Conservation (phyloP, 164 flowering plant genomes). For the Chimonanthus praecox region DNA sequence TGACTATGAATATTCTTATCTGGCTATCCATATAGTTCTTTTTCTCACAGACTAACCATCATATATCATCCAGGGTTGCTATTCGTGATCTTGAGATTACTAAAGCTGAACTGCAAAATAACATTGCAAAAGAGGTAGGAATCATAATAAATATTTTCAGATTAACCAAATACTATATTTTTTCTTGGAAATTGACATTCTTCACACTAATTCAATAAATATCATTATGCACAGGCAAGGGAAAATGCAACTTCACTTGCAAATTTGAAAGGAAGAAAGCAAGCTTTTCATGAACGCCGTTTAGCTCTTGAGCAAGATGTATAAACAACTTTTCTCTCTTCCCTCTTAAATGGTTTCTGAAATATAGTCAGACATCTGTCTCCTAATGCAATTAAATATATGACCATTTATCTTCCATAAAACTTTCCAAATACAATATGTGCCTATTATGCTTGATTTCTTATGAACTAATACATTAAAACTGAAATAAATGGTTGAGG, state of each 20-base stretch:
- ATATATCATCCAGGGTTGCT: slow-evolving; percentile 37
- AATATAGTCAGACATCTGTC: neutral
- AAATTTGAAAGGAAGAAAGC: slow-evolving; percentile 52
- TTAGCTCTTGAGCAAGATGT: slow-evolving; percentile 81
- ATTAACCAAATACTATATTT: neutral
- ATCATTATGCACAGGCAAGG: slow-evolving; percentile 35
- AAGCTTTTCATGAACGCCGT: slow-evolving; percentile 59
- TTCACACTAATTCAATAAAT: neutral
- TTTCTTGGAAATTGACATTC: neutral
- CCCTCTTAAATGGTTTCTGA: neutral
- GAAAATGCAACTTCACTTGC: slow-evolving; percentile 48
- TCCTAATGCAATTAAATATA: neutral
- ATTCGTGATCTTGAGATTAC: slow-evolving; percentile 55
- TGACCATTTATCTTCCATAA: neutral
- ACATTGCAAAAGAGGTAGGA: slow-evolving; percentile 65
- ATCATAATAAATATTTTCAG: neutral
- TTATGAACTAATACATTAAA: neutral
- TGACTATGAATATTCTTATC: neutral
- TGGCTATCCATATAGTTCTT: neutral
- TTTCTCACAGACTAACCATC: neutral
- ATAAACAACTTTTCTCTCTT: slow-evolving; percentile 9
- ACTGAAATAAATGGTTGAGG: neutral
- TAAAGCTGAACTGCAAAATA: slow-evolving; percentile 47
- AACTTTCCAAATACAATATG: too few relatives aligned
- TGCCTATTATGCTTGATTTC: neutral